phyloP scores from a whole-genome alignment of 345 rosid species.

The Eucalyptus cloeziana region DNA sequence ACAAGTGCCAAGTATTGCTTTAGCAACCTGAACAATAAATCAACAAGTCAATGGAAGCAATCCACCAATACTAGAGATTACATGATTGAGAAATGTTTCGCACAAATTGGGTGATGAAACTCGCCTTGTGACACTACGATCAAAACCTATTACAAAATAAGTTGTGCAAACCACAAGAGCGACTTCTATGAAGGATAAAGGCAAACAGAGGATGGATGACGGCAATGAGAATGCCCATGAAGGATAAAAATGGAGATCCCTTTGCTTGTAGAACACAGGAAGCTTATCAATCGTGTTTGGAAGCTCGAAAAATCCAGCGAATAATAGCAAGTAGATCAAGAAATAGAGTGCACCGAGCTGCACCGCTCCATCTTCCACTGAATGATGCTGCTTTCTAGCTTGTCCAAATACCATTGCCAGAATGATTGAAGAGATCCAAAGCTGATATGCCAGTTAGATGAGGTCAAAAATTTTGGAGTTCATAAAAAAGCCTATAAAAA shows the following conservation, averaged over 20 bases:
- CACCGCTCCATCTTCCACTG: not conserved
- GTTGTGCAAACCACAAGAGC: not conserved
- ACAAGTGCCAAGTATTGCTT: slow-evolving; percentile 18
- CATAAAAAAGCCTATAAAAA: not conserved
- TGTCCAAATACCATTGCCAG: not conserved
- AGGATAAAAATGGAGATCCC: slow-evolving; percentile 1
- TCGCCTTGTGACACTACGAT: slow-evolving; percentile 5
- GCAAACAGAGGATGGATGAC: not conserved
- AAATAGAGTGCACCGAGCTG: not conserved
- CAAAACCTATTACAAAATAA: slow-evolving; percentile 6
- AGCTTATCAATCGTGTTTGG: not conserved
- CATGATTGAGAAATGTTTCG: not conserved
- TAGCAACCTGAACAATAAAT: slow-evolving; percentile 10
- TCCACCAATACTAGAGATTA: not conserved
- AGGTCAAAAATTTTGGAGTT: not conserved
- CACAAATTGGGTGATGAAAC: not conserved
- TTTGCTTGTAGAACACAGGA: slow-evolving; percentile 6
- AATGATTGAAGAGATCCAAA: not conserved
- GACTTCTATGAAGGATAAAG: not conserved
- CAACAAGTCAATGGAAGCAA: not conserved
- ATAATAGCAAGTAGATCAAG: not conserved
- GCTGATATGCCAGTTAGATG: not conserved
- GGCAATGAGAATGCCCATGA: slow-evolving; percentile 2
- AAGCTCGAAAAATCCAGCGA: not conserved
- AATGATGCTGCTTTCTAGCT: not conserved